Evolutionary conservation across 192 early-diverging fungal species (phyloP), one percentile per base, ranked within the genome.

Genomic region (Coemansia sp.): DNA sequence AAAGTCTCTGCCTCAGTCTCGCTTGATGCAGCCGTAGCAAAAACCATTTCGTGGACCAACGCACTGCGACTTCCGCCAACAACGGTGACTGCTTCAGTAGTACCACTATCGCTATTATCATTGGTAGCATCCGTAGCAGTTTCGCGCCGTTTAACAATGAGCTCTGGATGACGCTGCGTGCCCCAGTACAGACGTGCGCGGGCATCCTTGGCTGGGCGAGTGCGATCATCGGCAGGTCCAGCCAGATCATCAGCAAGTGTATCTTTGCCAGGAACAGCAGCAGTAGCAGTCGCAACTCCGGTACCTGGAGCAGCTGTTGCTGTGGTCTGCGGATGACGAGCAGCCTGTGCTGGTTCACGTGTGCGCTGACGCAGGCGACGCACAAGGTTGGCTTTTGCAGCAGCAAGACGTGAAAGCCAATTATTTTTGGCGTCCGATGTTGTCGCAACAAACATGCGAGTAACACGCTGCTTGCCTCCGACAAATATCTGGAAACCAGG

Each of bases 31-130:
- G 78, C 57, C 0, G 78, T 84, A 56, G 69, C 46, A 44, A 84
- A 81, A 12, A 90, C 47, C 53, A 89, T 63, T 57, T 90, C 87
- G 45, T 86, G 84, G 24, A 88, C 80, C 11, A 88, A 64, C 2
- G 84, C 83, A 25, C 73, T 81, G 17, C 64, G 63, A 58, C 73
- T 73, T 48, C 80, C 80, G 37, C 53, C 84, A 49, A 67, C 59
- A 51, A 75, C 82, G 48, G 59, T 69, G 44, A 44, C 47, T 34
- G 24, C 27, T 13, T 33, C 14, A n/a, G n/a, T n/a, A n/a, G n/a
- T n/a, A 9, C 17, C 45, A 23, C 53, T 42, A 9, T 19, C 37
- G 13, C 0, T 9, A 11, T 12, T 12, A 3, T 24, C 33, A 14
- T 15, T 17, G 8, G 25, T 11, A 24, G 46, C 4, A 1, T n/a